These are phyloP conservation scores for Diaporthe citriasiana DNA, from an alignment of 2,329 filamentous ascomycete genomes.

Conservation along the genomic window DNA sequence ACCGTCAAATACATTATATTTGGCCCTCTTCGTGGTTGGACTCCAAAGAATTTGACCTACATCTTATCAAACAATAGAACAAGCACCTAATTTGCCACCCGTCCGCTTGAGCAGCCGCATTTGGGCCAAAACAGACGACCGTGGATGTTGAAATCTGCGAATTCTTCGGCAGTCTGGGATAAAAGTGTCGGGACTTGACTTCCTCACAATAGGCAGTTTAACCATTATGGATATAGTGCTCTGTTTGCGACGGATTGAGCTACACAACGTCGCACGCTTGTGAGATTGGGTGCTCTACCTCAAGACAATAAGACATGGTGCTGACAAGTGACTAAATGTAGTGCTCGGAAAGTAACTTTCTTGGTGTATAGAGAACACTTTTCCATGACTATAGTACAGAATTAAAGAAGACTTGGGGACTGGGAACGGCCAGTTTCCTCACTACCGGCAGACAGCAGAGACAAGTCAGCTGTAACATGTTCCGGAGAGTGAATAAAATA, in stretches of 20 bases:
- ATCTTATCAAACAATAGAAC: neutral
- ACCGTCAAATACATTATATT: no score
- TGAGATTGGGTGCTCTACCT: neutral
- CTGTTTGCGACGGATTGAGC: neutral
- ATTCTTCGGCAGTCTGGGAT: neutral
- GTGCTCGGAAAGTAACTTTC: no score
- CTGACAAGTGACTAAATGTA: neutral
- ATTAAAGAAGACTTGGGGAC: no score
- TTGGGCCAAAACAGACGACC: neutral
- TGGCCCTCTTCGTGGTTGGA: no score
- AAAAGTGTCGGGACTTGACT: neutral
- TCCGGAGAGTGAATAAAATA: neutral
- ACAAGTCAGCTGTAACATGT: neutral
- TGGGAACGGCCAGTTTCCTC: neutral
- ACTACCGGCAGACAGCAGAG: neutral
- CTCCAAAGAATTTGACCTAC: no score
- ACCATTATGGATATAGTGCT: neutral
- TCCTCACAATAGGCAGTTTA: neutral
- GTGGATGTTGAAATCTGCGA: neutral
- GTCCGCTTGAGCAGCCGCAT: neutral
- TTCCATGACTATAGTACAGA: neutral
- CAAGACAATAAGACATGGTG: neutral
- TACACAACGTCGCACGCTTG: neutral
- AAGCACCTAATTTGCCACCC: neutral
- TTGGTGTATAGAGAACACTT: neutral